A percentile compares a stretch with the other conserved stretches of the same genome.
phyloP scores from a whole-genome alignment of 805 yeast genomes.

The Wickerhamomyces bisporus region DNA sequence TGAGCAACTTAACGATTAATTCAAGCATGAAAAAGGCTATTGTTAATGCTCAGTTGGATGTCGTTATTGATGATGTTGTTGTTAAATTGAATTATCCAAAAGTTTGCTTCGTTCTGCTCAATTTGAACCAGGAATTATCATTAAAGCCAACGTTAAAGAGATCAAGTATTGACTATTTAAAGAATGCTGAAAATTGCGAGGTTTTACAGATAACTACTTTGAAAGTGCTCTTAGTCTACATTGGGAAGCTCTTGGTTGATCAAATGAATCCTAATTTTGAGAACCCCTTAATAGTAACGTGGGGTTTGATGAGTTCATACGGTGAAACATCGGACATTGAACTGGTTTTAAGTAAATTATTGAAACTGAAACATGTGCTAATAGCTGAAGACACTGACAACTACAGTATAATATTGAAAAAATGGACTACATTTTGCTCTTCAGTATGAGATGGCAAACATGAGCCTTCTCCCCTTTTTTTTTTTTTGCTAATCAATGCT shows the following conservation, averaged over 20 bases:
- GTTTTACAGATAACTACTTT: conserved; percentile 3
- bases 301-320: neutral
- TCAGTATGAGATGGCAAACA: too few species aligned
- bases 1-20: too few species aligned
- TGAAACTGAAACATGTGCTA: neutral
- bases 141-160: conserved; percentile 2
- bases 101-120: conserved; percentile 1
- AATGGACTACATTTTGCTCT: conserved; percentile 1
- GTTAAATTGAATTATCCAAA: neutral
- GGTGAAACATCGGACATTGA: neutral
- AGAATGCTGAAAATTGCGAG: neutral
- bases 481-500: neutral
- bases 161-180: conserved; percentile 11
- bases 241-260: conserved; percentile 2
- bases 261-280: neutral
- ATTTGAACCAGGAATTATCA: neutral
- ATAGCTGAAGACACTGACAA: neutral
- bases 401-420: neutral
- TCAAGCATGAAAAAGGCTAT: conserved; percentile 1
- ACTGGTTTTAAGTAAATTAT: conserved; percentile 6
- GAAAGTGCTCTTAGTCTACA: conserved; percentile 4
- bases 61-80: conserved; percentile 4
- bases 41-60: neutral
- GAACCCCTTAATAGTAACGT: neutral
- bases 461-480: neutral